A percentile compares a stretch with the other conserved stretches of the same genome.
Conservation (phyloP, 495 filamentous ascomycete genomes). For the Penicillium pulvis region DNA sequence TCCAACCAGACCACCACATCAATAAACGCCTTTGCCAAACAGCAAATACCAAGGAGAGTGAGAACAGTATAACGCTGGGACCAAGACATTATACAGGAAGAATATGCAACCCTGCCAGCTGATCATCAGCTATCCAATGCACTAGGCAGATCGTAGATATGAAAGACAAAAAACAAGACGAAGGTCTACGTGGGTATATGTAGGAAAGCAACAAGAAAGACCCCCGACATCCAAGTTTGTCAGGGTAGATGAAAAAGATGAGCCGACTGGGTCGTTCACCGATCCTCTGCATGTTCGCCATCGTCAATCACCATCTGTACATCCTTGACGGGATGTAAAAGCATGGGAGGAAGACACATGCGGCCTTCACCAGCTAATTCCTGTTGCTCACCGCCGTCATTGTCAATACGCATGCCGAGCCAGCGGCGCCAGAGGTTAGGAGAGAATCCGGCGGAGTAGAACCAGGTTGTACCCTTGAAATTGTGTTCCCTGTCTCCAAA, state of each 20-base stretch:
- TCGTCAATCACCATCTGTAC: conserved; percentile 75
- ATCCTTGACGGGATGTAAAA: conserved; percentile 91
- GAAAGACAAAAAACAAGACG: conserved; percentile 3
- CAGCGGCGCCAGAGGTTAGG: conserved; percentile 83
- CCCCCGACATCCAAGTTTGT: background rate
- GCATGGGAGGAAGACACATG: conserved; percentile 92
- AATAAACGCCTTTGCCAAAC: conserved; percentile 17
- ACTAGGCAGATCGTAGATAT: background rate
- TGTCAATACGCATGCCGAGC: conserved; percentile 82
- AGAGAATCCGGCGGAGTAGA: conserved; percentile 87
- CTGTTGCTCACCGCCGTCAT: conserved; percentile 82
- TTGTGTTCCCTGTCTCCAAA: conserved; percentile 91
- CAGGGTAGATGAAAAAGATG: background rate
- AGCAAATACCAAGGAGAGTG: conserved; percentile 4
- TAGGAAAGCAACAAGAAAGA: background rate
- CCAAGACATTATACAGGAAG: conserved; percentile 25
- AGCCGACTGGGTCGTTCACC: conserved; percentile 12
- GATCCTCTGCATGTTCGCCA: conserved; percentile 31
- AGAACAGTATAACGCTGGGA: conserved; percentile 11
- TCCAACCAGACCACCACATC: conserved; percentile 10
- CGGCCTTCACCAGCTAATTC: conserved; percentile 77
- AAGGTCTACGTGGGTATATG: conserved; percentile 6
- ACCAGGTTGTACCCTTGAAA: conserved; percentile 87
- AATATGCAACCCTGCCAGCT: conserved; percentile 18
- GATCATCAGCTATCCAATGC: conserved; percentile 17